phyloP scores from a whole-genome alignment of 768 basidiomycete genomes.

The Calocybe cyanea region DNA sequence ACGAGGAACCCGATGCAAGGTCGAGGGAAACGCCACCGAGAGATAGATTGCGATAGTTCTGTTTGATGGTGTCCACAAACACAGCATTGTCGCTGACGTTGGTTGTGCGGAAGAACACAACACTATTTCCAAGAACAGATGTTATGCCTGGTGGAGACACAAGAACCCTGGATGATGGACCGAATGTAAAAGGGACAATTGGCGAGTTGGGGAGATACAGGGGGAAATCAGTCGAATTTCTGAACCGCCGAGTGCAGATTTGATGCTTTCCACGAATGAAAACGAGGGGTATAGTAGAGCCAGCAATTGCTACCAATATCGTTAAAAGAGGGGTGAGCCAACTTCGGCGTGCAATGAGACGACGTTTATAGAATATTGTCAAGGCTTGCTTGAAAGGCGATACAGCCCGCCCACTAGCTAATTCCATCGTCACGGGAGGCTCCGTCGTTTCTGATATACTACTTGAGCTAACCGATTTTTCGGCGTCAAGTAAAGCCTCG shows the following conservation, averaged over 20 bases:
- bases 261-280: slow-evolving; percentile 52
- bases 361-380: slow-evolving; percentile 72
- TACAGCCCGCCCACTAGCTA: slow-evolving; percentile 49
- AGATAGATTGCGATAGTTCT: slow-evolving; percentile 51
- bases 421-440: slow-evolving; percentile 25
- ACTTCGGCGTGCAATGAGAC: slow-evolving; percentile 57
- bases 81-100: slow-evolving; percentile 54
- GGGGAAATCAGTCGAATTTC: slow-evolving; percentile 33
- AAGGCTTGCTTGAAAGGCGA: slow-evolving; percentile 62
- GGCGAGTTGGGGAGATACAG: slow-evolving; percentile 55
- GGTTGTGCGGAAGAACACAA: slow-evolving; percentile 29
- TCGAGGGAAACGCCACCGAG: slow-evolving; percentile 71
- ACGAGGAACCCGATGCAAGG: slow-evolving; percentile 38
- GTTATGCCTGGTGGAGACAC: slow-evolving; percentile 54
- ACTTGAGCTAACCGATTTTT: slow-evolving; percentile 12
- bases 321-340: slow-evolving; percentile 64
- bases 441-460: slow-evolving; percentile 11
- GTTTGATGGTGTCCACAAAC: slow-evolving; percentile 50
- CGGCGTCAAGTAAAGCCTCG: slow-evolving; percentile 21
- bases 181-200: slow-evolving; percentile 27
- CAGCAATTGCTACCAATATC: slow-evolving; percentile 53
- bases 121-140: slow-evolving; percentile 40
- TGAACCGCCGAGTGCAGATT: slow-evolving; percentile 45
- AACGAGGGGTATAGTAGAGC: slow-evolving; percentile 62
- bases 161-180: slow-evolving; percentile 34